Base-by-base conservation (phyloP, 768 basidiomycete species). In the Panus rudis region DNA sequence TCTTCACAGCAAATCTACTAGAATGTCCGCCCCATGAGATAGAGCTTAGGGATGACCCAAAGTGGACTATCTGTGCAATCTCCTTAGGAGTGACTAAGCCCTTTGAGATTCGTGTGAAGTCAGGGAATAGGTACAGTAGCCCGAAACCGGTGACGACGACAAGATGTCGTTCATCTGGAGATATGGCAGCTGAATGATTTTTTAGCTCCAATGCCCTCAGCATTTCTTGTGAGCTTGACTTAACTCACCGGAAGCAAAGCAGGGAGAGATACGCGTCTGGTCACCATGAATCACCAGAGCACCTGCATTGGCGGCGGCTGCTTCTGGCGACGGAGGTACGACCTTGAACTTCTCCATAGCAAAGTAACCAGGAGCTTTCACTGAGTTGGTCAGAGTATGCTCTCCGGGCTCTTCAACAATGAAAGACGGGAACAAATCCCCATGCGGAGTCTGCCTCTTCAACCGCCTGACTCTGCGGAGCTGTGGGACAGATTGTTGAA, bases 91-190 rank as follows among this genome's bases (percentile, higher is more conserved):
- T 23, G 10, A 30, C 26, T 11, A 34, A 28, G 8, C 52, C 52
- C 6, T 27, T 22, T 32, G 52, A 43, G n/a, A 55, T 37, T 3
- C 51, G 48, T 1, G 40, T 40, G 20, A 55, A 51, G 44, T 58
- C 50, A 17, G 47, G 42, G 2, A 53, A 42, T 13, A 58, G 41
- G 34, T 52, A 49, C 12, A 58, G 37, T 13, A 53, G 35, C 8
- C 54, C 52, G 19, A 49, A 51, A 14, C 34, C 46, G 8, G 54
- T 53, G 10, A 49, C 52, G 0, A 46, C 49, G 17, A 51, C 46
- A 24, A 58, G 17, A 34, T 55, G 54, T 8, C 37, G 47, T 8
- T 54, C 56, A 21, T 55, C 56, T 7, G 56, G 52, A 13, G 52
- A 55, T 42, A 58, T 53, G 4, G 43, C 39, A 8, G 52, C 56